Conservation (phyloP, 179 eudicot genomes). For the Drosera spatulata region DNA sequence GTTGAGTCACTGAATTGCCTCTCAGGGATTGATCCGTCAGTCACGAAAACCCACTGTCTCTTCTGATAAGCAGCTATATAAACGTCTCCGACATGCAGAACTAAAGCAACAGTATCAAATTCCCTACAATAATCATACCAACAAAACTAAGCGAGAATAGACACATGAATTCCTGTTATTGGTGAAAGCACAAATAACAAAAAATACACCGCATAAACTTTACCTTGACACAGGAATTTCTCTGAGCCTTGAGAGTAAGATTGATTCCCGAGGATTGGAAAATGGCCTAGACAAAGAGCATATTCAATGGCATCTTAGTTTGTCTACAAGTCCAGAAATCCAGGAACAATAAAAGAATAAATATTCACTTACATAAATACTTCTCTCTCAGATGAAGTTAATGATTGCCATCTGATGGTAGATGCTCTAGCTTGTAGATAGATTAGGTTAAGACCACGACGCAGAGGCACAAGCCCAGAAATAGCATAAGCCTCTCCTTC, state of each 20-base stretch:
- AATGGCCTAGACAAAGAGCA: constrained; percentile 41
- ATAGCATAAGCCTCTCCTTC: constrained; percentile 79
- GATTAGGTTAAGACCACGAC: constrained; percentile 43
- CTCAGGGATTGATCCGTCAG: constrained; percentile 55
- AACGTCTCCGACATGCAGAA: constrained; percentile 69
- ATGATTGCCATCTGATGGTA: constrained; percentile 55
- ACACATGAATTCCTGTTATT: background rate
- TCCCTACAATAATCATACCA: constrained; percentile 41
- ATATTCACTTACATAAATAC: constrained; percentile 41
- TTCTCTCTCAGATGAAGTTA: constrained; percentile 35
- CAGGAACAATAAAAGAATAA: background rate
- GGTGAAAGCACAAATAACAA: constrained; percentile 7
- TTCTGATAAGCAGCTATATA: constrained; percentile 44
- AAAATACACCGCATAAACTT: constrained; percentile 4
- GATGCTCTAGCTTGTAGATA: constrained; percentile 79
- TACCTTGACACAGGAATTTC: constrained; percentile 73
- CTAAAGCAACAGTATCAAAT: constrained; percentile 72
- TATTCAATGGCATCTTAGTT: background rate
- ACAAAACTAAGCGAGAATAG: constrained; percentile 6
- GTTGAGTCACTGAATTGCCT: constrained; percentile 20
- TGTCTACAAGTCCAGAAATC: background rate
- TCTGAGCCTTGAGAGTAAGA: constrained; percentile 45
- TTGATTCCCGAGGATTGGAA: constrained; percentile 63
- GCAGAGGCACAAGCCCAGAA: constrained; percentile 62
- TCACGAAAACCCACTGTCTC: constrained; percentile 89